Percentiles rank a stretch among this genome's conserved stretches.
phyloP scores from a whole-genome alignment of 805 yeast species.

The Cephaloascus albidus region DNA sequence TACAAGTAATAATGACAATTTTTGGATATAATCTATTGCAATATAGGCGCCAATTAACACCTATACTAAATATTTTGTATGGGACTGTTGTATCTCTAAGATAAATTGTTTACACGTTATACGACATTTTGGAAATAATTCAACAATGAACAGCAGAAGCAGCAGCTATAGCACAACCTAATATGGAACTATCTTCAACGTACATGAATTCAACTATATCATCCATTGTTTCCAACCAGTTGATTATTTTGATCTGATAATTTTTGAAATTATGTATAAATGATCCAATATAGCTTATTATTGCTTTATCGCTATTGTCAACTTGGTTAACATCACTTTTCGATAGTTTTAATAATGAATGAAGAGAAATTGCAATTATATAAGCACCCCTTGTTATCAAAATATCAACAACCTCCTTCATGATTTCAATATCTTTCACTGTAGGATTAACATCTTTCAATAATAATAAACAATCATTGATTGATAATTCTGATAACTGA shows the following conservation, averaged over 20 bases:
- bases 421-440: conserved; percentile 14
- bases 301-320: conserved; percentile 7
- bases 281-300: conserved; percentile 43
- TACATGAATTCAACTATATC: conserved; percentile 19
- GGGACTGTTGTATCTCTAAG: no score
- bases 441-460: conserved; percentile 3
- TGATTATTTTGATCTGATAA: conserved; percentile 23
- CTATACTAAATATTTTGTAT: no score
- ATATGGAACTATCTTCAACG: conserved; percentile 35
- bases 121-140: no score
- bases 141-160: no score
- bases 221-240: conserved; percentile 6
- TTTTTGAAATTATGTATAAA: conserved; percentile 32
- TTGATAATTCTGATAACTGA: conserved; percentile 18
- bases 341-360: conserved; percentile 23
- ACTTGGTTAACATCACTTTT: conserved; percentile 7
- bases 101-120: no score
- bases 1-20: no score
- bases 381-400: conserved; percentile 37
- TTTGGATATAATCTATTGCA: no score
- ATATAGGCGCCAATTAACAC: no score
- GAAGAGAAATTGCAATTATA: conserved; percentile 29
- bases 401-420: conserved; percentile 21
- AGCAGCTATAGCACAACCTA: conserved; percentile 50
- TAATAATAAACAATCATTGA: conserved; percentile 11